Base-by-base conservation (phyloP, 148 eudicot genomes). In the Bassia scoparia region DNA sequence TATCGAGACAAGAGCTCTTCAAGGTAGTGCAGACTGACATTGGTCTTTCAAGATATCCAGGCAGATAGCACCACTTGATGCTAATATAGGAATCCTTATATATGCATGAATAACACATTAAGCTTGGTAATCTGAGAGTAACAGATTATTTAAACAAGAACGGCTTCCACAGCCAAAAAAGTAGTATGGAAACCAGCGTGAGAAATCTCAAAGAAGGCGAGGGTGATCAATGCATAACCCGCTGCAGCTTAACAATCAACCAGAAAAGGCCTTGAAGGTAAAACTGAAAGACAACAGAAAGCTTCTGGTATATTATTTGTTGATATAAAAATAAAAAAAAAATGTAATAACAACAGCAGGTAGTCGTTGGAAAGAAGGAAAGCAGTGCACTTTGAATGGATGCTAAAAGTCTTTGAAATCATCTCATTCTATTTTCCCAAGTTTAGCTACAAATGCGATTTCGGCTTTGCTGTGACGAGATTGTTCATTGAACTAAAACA, bases 1-100 rank as follows among this genome's bases (percentile, higher is more conserved):
- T 46, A 94, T 74, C 15, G 98, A 94, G 65, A 94, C 90, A 34
- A 94, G 96, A 35, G 97, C 97, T 94, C 82, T 94, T 94, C 78
- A 94, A 69, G 71, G 95, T 94, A 94, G 90, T 34, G 98, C 97
- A 12, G 98, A 97, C 80, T 97, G 91, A 97, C 98, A 94, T 49
- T 94, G 97, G 62, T 94, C 97, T 89, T 91, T 94, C 86, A 94
- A 85, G 71, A 91, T 91, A 81, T 94, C 98, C 59, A 94, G 77
- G 89, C 98, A 94, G 78, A 94, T 94, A 54, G 98, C 97, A 59
- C 97, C 96, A 78, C 90, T 79, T 94, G 97, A 83, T 94, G 83
- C 98, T 94, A 41, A 94, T 89, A 71, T 94, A 26, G 98, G 98
- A 79, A 91, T 96, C 97, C 98, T 94, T 84, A 73, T 67, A 60